phyloP scores from a whole-genome alignment of 208 protist genomes.

The Lotmaria passim region DNA sequence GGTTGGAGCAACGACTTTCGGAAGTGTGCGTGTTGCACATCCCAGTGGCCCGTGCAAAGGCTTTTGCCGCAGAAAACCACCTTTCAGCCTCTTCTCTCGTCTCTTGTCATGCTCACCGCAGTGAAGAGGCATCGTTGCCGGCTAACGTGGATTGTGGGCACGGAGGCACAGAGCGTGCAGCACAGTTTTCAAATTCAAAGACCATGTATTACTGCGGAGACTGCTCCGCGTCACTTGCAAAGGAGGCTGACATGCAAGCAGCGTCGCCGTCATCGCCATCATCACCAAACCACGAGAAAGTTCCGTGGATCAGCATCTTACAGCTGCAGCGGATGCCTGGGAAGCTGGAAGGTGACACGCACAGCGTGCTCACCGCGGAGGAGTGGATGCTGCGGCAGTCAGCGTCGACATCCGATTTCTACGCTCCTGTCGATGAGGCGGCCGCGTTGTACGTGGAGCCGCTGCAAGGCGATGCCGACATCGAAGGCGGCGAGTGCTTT shows the following conservation, averaged over 20 bases:
- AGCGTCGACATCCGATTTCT: background rate
- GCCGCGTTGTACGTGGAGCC: background rate
- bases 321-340: constrained; percentile 35
- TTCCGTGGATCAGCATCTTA: constrained; percentile 25
- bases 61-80: constrained; percentile 20
- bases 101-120: background rate
- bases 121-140: background rate
- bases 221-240: constrained; percentile 13
- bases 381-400: constrained; percentile 33
- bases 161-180: background rate
- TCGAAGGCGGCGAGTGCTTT: constrained; percentile 21
- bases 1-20: constrained; percentile 50
- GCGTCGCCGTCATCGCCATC: background rate
- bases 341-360: background rate
- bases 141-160: background rate
- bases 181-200: no score
- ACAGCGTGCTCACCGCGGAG: background rate
- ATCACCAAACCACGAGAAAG: no score
- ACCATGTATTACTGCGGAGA: constrained; percentile 2
- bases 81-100: background rate
- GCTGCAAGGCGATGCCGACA: background rate
- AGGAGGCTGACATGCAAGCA: background rate
- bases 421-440: constrained; percentile 15
- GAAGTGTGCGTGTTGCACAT: constrained; percentile 50
- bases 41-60: background rate